Evolutionary conservation across 768 basidiomycete species (phyloP).

Genomic region (Boletus vermiculosoides): DNA sequence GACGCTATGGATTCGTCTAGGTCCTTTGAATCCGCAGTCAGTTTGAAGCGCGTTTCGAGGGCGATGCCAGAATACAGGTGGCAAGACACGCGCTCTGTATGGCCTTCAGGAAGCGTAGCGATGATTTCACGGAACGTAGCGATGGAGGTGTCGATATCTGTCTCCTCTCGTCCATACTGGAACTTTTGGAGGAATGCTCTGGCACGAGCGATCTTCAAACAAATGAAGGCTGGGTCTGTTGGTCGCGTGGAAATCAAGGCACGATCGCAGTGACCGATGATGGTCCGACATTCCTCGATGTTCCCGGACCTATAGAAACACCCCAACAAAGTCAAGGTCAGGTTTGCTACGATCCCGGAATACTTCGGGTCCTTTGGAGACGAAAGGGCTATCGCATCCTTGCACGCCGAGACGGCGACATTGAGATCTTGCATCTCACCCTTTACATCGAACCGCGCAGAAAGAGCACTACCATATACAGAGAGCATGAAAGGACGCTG

Average conservation of each 20-base stretch:
- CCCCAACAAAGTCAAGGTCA: constrained; percentile 5
- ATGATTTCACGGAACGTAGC: constrained; percentile 15
- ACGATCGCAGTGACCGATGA: constrained; percentile 24
- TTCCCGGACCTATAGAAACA: constrained; percentile 7
- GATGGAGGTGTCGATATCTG: constrained; percentile 10
- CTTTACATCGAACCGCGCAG: constrained; percentile 12
- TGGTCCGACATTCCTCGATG: constrained; percentile 16
- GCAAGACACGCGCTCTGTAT: constrained; percentile 3
- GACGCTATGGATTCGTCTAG: constrained; percentile 25
- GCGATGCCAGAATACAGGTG: constrained; percentile 19
- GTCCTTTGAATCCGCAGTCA: constrained; percentile 7
- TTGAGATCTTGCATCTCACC: constrained; percentile 16
- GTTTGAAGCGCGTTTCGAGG: constrained; percentile 17
- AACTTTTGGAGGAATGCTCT: constrained; percentile 15
- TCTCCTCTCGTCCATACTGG: constrained; percentile 5
- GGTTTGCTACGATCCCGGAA: neutral
- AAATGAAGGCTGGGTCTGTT: neutral
- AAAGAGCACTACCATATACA: constrained; percentile 12
- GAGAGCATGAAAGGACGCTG: constrained; percentile 9
- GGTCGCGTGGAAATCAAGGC: constrained; percentile 5
- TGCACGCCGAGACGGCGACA: constrained; percentile 16
- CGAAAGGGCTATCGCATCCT: constrained; percentile 12
- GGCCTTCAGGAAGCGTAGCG: constrained; percentile 9
- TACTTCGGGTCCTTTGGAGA: constrained; percentile 5
- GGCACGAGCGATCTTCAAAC: constrained; percentile 15